A percentile compares a stretch with the other conserved stretches of the same genome.
These are phyloP conservation scores for Platismatia glauca DNA, from an alignment of 495 filamentous ascomycete species.

Conservation along the genomic window DNA sequence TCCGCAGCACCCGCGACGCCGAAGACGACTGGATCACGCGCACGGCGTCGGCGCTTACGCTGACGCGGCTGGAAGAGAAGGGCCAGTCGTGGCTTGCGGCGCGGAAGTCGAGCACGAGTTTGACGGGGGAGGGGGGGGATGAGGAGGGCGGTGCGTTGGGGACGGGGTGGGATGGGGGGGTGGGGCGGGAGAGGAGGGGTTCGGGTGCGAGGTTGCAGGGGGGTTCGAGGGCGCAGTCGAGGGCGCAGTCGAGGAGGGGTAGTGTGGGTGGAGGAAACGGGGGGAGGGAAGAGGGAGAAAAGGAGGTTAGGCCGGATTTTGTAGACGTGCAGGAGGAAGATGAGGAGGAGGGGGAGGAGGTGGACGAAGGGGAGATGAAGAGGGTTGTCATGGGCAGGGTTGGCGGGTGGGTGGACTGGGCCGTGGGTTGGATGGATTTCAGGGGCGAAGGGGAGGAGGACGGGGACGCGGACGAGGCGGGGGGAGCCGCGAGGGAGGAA, in stretches of 20 bases:
- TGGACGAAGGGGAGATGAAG: conserved; percentile 23
- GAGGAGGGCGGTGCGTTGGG: background rate
- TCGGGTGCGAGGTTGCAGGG: background rate
- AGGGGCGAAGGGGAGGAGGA: conserved; percentile 10
- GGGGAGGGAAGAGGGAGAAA: background rate
- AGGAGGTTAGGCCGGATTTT: conserved; percentile 15
- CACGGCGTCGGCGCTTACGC: conserved; percentile 61
- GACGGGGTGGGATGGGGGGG: background rate
- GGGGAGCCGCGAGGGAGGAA: background rate
- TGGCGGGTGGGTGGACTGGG: conserved; percentile 24
- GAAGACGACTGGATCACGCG: conserved; percentile 54
- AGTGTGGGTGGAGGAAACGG: background rate
- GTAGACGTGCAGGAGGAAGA: conserved; percentile 15
- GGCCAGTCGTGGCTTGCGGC: conserved; percentile 72
- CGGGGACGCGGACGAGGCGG: background rate
- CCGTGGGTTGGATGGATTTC: conserved; percentile 23
- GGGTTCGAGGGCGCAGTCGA: background rate
- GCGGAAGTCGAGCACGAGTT: conserved; percentile 60
- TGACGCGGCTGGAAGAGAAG: conserved; percentile 63
- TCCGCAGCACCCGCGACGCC: background rate
- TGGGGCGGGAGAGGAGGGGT: background rate
- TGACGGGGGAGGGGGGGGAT: conserved; percentile 23
- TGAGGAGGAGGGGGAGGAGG: conserved; percentile 9
- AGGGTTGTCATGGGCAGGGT: conserved; percentile 21
- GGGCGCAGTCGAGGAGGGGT: background rate